phyloP scores from a whole-genome alignment of 129 eudicot species.

The Kitagawia praeruptora region DNA sequence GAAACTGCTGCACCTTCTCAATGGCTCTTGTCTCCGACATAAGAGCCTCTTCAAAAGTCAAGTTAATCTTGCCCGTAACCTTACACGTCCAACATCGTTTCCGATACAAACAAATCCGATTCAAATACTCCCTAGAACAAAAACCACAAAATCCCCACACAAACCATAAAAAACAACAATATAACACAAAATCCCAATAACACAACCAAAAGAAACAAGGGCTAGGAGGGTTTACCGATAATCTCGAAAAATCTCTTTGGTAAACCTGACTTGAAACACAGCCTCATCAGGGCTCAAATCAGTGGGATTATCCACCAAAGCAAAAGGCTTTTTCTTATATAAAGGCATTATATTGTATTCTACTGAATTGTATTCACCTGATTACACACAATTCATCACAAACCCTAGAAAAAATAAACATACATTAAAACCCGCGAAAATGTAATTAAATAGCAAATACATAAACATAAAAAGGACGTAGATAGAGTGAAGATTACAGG shows the following conservation, averaged over 20 bases:
- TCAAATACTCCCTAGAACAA: slow-evolving; percentile 61
- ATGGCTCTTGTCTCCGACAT: slow-evolving; percentile 64
- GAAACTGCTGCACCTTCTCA: slow-evolving; percentile 74
- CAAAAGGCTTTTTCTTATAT: slow-evolving; percentile 53
- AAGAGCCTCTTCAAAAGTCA: slow-evolving; percentile 92
- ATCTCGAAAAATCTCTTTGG: slow-evolving; percentile 84
- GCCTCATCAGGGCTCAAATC: slow-evolving; percentile 72
- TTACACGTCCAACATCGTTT: slow-evolving; percentile 85
- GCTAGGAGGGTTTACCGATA: slow-evolving; percentile 39
- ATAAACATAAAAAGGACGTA: not conserved
- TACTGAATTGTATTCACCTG: not conserved
- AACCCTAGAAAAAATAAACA: not conserved
- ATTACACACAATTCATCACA: not conserved
- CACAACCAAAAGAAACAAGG: not conserved
- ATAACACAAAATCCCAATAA: not conserved
- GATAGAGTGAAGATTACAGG: not conserved
- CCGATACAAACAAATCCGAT: slow-evolving; percentile 70
- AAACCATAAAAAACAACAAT: slow-evolving; percentile 4
- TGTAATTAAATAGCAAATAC: not conserved
- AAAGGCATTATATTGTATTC: slow-evolving; percentile 47
- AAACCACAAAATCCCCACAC: not conserved
- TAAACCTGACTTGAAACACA: slow-evolving; percentile 75
- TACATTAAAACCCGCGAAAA: not conserved
- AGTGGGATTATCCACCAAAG: slow-evolving; percentile 51
- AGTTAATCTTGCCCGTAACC: slow-evolving; percentile 67